Evolutionary conservation across 1,284 basidiomycete genomes (phyloP), one percentile per base, ranked within the genome.

Genomic region (Flammula alnicola): DNA sequence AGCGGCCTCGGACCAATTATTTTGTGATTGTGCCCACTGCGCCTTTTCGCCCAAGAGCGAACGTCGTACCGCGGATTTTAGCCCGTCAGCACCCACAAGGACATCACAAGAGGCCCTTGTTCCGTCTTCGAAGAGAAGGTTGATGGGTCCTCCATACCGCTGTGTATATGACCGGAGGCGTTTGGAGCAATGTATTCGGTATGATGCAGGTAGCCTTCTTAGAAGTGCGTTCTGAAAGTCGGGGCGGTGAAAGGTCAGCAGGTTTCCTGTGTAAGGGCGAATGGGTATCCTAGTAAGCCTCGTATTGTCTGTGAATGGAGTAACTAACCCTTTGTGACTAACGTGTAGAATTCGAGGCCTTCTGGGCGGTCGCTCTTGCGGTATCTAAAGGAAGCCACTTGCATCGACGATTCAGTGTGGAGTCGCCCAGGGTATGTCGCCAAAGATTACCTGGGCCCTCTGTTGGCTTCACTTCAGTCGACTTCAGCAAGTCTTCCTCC

Each of bases 191-290:
- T 74, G 69, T 6, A 74, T 69, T 31, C 63, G 63, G 52, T 68
- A 72, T 9, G 70, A 61, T 32, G 68, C 55, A 4, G 73, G 71
- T 12, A 81, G 64, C 43, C 68, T 71, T 41, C 65, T 58, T 10
- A 81, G 67, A 47, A 81, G 70, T 0, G 71, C 73, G 37, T 68
- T 66, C 46, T 80, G 77, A 54, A 81, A 78, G 54, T 81, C 77
- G 26, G 77, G 72, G 3, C 80, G 72, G 62, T 80, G 79, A 53
- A 80, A 74, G 17, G 70, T 64, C 49, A 75, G 63, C 44, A 78
- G 55, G 39, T 63, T 64, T 26, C 77, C 79, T 82, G 56, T 11
- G 66, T 69, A 20, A 17, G 25, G 32, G 43, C 37, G 49, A 41
- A 23, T 45, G 17, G 19, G 37, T 11, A 23, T 27, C 19, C 25